A percentile compares a stretch with the other conserved stretches of the same genome.
phyloP scores from a whole-genome alignment of 306 rosid genomes.

The Mimosa bimucronata region DNA sequence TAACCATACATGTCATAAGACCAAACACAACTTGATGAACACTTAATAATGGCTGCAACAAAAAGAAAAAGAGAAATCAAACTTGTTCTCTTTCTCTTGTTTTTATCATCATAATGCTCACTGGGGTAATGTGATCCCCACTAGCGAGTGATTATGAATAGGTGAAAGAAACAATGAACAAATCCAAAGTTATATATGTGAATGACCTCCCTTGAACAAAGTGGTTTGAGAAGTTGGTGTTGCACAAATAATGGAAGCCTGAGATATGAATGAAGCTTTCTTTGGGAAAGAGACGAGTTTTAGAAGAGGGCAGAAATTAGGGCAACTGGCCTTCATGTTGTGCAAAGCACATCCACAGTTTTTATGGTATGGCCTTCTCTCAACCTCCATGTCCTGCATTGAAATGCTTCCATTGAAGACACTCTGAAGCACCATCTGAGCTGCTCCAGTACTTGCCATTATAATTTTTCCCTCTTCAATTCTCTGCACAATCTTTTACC shows the following conservation, averaged over 20 bases:
- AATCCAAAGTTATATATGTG: background rate
- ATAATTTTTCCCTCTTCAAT: conserved; percentile 5
- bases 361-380: conserved; percentile 79
- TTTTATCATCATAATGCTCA: background rate
- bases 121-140: background rate
- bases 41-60: too few species aligned
- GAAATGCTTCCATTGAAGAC: conserved; percentile 67
- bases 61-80: background rate
- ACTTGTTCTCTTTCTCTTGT: background rate
- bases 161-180: background rate
- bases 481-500: background rate
- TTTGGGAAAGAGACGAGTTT: conserved; percentile 45
- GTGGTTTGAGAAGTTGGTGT: conserved; percentile 12
- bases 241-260: conserved; percentile 28
- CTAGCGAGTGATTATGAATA: background rate
- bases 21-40: conserved; percentile 1
- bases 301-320: conserved; percentile 32
- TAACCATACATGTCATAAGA: background rate
- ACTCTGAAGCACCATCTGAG: conserved; percentile 45
- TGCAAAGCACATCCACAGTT: conserved; percentile 81
- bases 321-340: conserved; percentile 37
- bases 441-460: conserved; percentile 50
- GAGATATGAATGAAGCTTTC: conserved; percentile 30
- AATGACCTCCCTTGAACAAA: background rate
- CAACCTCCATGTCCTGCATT: conserved; percentile 52